A percentile compares a stretch with the other conserved stretches of the same genome.
Evolutionary conservation across 2,329 filamentous ascomycete species (phyloP).

Genomic region (Aspergillus ruber): DNA sequence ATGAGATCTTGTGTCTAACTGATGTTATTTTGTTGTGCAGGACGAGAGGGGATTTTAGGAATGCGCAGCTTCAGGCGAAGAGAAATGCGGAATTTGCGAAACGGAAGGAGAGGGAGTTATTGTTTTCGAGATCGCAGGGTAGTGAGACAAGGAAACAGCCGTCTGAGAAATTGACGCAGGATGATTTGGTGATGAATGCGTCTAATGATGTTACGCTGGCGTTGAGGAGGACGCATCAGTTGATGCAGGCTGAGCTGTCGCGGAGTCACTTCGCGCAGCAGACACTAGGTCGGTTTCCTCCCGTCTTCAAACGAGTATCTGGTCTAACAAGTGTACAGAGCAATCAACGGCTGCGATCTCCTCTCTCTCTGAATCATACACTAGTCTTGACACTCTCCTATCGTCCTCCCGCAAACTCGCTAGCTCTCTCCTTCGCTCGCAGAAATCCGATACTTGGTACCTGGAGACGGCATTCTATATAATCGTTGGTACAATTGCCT

Average conservation of each 20-base stretch:
- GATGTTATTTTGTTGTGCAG: slow-evolving; percentile 31
- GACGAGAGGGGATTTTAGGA: slow-evolving; percentile 64
- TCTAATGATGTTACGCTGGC: slow-evolving; percentile 78
- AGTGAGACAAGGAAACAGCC: slow-evolving; percentile 22
- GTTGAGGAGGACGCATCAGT: slow-evolving; percentile 74
- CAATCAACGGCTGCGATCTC: slow-evolving; percentile 78
- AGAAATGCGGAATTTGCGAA: slow-evolving; percentile 67
- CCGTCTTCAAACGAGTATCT: not conserved
- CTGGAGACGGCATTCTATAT: slow-evolving; percentile 84
- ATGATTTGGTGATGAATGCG: slow-evolving; percentile 67
- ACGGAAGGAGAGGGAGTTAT: slow-evolving; percentile 66
- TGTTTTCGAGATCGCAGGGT: slow-evolving; percentile 53
- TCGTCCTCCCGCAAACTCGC: slow-evolving; percentile 68
- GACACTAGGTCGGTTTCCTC: slow-evolving; percentile 53
- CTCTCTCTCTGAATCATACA: slow-evolving; percentile 75
- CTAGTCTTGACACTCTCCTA: slow-evolving; percentile 69
- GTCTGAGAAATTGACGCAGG: slow-evolving; percentile 55
- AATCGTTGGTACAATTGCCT: slow-evolving; percentile 67
- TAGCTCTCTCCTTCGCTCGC: slow-evolving; percentile 70
- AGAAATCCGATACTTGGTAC: slow-evolving; percentile 98
- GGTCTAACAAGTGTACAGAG: slow-evolving; percentile 32
- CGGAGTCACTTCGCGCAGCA: slow-evolving; percentile 86
- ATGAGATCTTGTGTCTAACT: slow-evolving; percentile 2
- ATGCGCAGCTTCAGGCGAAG: slow-evolving; percentile 74
- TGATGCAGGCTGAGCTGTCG: slow-evolving; percentile 77